Evolutionary conservation across 331 rosid species (phyloP).

Genomic region (Spiraea crenata): DNA sequence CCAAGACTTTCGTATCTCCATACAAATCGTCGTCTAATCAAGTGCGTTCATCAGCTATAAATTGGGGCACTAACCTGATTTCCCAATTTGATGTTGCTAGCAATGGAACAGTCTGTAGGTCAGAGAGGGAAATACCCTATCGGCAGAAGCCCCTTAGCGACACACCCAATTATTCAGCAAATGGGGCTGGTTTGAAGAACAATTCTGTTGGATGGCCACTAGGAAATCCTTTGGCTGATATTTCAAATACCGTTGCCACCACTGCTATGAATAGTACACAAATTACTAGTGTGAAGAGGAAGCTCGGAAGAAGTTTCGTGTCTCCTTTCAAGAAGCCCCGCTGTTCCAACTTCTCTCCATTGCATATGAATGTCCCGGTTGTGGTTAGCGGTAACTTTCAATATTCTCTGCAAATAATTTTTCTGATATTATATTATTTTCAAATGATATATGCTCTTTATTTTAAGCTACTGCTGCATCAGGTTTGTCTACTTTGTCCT

Average conservation of each 20-base stretch:
- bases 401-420: conserved; percentile 1
- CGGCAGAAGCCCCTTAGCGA: conserved; percentile 31
- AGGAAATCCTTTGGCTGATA: conserved; percentile 52
- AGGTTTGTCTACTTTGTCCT: conserved; percentile 56
- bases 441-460: conserved; percentile 19
- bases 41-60: conserved; percentile 34
- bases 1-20: conserved; percentile 51
- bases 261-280: conserved; percentile 30
- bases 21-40: conserved; percentile 32
- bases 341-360: conserved; percentile 45
- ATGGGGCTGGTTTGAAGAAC: conserved; percentile 34
- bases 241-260: conserved; percentile 53
- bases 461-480: conserved; percentile 31
- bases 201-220: conserved; percentile 34
- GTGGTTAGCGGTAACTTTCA: conserved; percentile 45
- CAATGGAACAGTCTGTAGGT: conserved; percentile 31
- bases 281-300: conserved; percentile 49
- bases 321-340: conserved; percentile 93
- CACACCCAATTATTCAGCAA: conserved; percentile 30
- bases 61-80: conserved; percentile 63
- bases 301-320: conserved; percentile 42
- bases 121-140: conserved; percentile 32
- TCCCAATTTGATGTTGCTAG: conserved; percentile 62
- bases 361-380: conserved; percentile 35
- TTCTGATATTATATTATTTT: conserved; percentile 1